Percentiles rank a stretch among this genome's conserved stretches.
These are phyloP conservation scores for Xylaria grammica DNA, from an alignment of 495 filamentous ascomycete species.

Conservation along the genomic window DNA sequence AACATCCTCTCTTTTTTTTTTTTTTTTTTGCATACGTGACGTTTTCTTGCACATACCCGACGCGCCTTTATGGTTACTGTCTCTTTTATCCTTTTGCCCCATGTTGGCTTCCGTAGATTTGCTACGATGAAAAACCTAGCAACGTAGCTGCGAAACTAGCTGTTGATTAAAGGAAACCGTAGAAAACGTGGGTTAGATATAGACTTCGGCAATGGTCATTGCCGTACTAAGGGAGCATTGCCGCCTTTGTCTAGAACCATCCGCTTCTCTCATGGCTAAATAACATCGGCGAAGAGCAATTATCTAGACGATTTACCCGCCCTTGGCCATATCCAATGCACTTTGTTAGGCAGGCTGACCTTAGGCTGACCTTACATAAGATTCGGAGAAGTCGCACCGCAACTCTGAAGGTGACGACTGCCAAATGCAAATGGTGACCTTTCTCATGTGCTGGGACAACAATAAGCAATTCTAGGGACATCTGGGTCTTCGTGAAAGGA, in stretches of 20 bases:
- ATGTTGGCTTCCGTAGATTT: conserved; percentile 15
- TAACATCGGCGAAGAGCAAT: conserved; percentile 34
- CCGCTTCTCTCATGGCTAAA: conserved; percentile 29
- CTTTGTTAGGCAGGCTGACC: conserved; percentile 19
- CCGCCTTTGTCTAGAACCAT: conserved; percentile 25
- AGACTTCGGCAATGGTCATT: conserved; percentile 9
- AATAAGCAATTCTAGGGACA: background rate
- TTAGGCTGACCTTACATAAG: conserved; percentile 17
- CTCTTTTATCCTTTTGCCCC: background rate
- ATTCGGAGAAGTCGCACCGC: conserved; percentile 31
- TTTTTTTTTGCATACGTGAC: conserved; percentile 10
- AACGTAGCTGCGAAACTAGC: conserved; percentile 16
- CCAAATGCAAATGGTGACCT: conserved; percentile 17
- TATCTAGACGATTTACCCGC: conserved; percentile 35
- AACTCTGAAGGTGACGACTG: conserved; percentile 30
- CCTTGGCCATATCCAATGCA: conserved; percentile 26
- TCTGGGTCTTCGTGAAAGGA: background rate
- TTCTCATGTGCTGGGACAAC: background rate
- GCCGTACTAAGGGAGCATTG: background rate
- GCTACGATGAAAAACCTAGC: background rate
- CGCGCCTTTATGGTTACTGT: background rate
- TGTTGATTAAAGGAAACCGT: background rate
- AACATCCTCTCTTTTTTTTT: background rate
- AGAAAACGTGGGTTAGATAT: background rate
- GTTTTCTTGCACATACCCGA: background rate